Base-by-base conservation (phyloP, 176 grass and related monocot species). In the Avena sativa region DNA sequence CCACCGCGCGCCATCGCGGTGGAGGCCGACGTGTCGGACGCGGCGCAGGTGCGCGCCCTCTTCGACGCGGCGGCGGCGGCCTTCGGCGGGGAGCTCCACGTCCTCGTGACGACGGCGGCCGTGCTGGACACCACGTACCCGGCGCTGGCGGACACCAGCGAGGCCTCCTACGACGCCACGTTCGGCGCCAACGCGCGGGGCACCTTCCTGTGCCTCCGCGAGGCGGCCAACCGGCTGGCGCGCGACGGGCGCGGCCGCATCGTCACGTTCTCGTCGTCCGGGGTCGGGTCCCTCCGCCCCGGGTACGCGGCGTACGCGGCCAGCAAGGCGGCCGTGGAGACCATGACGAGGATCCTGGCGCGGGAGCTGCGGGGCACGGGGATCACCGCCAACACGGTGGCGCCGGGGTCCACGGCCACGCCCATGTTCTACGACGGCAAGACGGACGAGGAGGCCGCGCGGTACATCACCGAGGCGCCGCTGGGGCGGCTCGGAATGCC, bases 141-240 rank as follows among this genome's bases (percentile, higher is more conserved):
- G 5, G 1, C 78, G 52, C 83, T 94, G 55, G 83, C 88, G 0
- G 79, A 92, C 10, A 92, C 88, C 0, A 85, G 78, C 74, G 85
- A 90, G 61, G 86, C 88, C 15, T 23, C 36, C 19, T 95, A 62
- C 60, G 90, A 95, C 56, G 58, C 76, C 9, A 79, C 48, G 47
- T 92, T 95, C 82, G 60, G 62, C 69, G 58, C 36, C 17, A 95
- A 95, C 79, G 85, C 83, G 46, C 76, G 80, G 47, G 93, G 93
- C 30, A 92, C 88, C 13, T 95, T 92, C 81, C 88, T 95, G 19
- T 95, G 93, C 85, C 87, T 83, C 80, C 93, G 91, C 8, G 93
- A 95, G 88, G 93, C 83, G 1, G 86, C 86, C 19, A 79, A 71
- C 48, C 80, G 88, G 59, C 78, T 91, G 61, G 71, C 65, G 3